Conservation (phyloP, 257 asterid species). For the Nicotiana undulata region DNA sequence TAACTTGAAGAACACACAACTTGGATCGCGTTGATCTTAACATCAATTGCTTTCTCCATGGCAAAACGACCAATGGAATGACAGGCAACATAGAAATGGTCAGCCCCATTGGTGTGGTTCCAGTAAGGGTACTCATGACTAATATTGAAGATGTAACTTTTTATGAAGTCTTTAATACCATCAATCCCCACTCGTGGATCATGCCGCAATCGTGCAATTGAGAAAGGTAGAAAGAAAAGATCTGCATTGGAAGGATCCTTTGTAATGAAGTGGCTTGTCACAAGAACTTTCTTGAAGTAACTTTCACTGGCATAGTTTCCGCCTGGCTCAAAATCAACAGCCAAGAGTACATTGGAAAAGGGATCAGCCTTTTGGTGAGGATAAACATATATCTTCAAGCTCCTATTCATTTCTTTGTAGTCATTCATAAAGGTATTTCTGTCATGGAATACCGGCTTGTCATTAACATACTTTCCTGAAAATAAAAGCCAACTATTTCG, state of each 20-base stretch:
- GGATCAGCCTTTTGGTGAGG: slow-evolving; percentile 59
- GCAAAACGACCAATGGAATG: slow-evolving; percentile 78
- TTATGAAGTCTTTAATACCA: slow-evolving; percentile 61
- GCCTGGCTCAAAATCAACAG: slow-evolving; percentile 56
- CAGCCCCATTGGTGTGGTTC: slow-evolving; percentile 80
- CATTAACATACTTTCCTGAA: slow-evolving; percentile 29
- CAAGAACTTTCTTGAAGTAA: slow-evolving; percentile 74
- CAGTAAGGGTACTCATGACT: slow-evolving; percentile 58
- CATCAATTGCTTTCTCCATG: slow-evolving; percentile 53
- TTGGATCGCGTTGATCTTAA: slow-evolving; percentile 68
- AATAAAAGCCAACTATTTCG: slow-evolving; percentile 20
- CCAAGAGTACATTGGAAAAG: slow-evolving; percentile 60
- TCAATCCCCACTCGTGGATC: slow-evolving; percentile 59
- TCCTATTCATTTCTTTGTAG: slow-evolving; percentile 68
- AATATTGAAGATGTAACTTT: slow-evolving; percentile 47
- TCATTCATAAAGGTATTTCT: slow-evolving; percentile 43
- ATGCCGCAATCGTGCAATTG: slow-evolving; percentile 74
- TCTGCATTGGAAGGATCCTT: slow-evolving; percentile 53
- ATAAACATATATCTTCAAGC: slow-evolving; percentile 57
- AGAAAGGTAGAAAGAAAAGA: slow-evolving; percentile 75
- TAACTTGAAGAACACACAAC: slow-evolving; percentile 82
- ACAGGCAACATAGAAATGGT: slow-evolving; percentile 89
- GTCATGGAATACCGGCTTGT: slow-evolving; percentile 50
- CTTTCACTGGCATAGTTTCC: slow-evolving; percentile 97
- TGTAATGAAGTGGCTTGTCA: slow-evolving; percentile 64